Conservation (phyloP, 768 basidiomycete species). For the Mycena indigotica region DNA sequence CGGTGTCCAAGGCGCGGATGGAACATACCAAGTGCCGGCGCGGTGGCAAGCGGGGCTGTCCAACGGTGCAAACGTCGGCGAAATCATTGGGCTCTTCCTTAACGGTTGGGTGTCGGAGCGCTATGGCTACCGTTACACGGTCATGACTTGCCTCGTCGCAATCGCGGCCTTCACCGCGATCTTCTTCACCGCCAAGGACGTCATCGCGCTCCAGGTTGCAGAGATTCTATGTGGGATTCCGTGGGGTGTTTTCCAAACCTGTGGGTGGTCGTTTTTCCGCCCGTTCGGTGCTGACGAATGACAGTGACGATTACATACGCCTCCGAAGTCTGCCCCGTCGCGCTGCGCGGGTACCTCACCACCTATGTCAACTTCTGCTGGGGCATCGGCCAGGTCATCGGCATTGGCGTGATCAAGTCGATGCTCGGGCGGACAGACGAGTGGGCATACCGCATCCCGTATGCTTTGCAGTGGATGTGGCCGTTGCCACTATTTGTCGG, state of each 20-base stretch:
- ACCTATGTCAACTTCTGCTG: slow-evolving; percentile 29
- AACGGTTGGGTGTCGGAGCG: slow-evolving; percentile 24
- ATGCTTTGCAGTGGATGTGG: slow-evolving; percentile 36
- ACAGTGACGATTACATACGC: slow-evolving; percentile 25
- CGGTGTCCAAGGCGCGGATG: slow-evolving; percentile 19
- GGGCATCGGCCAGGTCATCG: slow-evolving; percentile 24
- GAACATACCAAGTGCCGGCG: slow-evolving; percentile 22
- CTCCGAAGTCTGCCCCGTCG: slow-evolving; percentile 25
- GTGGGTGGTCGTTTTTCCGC: slow-evolving; percentile 6
- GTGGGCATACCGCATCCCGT: slow-evolving; percentile 25
- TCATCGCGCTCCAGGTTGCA: slow-evolving; percentile 16
- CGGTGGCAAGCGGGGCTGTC: slow-evolving; percentile 22
- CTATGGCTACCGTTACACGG: slow-evolving; percentile 22
- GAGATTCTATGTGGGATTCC: slow-evolving; percentile 24
- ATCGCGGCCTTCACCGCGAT: slow-evolving; percentile 20
- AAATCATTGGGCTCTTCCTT: slow-evolving; percentile 23
- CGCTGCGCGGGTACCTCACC: slow-evolving; percentile 24
- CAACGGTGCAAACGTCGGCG: slow-evolving; percentile 26
- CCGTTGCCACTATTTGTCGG: slow-evolving; percentile 33
- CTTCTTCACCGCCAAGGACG: slow-evolving; percentile 22
- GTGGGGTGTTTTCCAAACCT: slow-evolving; percentile 24
- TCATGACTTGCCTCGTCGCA: slow-evolving; percentile 20
- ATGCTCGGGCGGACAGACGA: slow-evolving; percentile 20
- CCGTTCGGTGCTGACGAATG: neutral
- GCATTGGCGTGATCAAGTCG: slow-evolving; percentile 25